Conservation (phyloP, 2,329 filamentous ascomycete genomes). For the Neofusicoccum kwambonambiense region DNA sequence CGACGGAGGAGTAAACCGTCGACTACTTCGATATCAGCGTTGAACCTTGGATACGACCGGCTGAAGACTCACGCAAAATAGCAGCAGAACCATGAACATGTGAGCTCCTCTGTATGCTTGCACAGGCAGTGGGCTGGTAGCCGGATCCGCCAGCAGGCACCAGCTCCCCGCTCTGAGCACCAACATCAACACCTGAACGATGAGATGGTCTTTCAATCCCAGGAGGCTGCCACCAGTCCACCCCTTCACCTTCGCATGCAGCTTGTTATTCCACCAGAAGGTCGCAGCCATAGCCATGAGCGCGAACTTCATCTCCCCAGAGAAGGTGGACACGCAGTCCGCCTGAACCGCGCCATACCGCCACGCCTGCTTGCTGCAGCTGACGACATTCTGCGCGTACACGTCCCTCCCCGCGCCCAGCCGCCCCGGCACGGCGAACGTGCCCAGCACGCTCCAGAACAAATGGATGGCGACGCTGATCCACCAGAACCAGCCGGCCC, state of each 20-base stretch:
- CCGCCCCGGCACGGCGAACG: conserved; percentile 23
- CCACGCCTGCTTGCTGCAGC: conserved; percentile 25
- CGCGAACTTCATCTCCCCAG: conserved; percentile 29
- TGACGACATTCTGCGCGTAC: not conserved
- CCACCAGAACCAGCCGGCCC: conserved; percentile 46
- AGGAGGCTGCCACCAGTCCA: conserved; percentile 48
- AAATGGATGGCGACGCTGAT: conserved; percentile 35
- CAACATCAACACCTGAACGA: conserved; percentile 61
- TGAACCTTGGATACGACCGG: not conserved
- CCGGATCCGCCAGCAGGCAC: conserved; percentile 29
- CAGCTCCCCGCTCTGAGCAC: conserved; percentile 51
- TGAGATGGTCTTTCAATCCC: conserved; percentile 65
- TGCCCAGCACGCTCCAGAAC: conserved; percentile 35
- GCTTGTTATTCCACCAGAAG: conserved; percentile 68
- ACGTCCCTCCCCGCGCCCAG: conserved; percentile 10
- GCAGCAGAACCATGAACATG: conserved; percentile 52
- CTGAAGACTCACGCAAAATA: conserved; percentile 53
- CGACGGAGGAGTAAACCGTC: conserved; percentile 42
- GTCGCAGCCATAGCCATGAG: conserved; percentile 53
- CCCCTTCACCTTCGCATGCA: conserved; percentile 62
- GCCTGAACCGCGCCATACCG: conserved; percentile 24
- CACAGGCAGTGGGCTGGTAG: conserved; percentile 23
- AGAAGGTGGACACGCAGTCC: conserved; percentile 30
- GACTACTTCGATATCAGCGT: conserved; percentile 20
- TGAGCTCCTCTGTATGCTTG: conserved; percentile 52